Evolutionary conservation across 345 rosid species (phyloP).

Genomic region (Hirschfeldia incana): DNA sequence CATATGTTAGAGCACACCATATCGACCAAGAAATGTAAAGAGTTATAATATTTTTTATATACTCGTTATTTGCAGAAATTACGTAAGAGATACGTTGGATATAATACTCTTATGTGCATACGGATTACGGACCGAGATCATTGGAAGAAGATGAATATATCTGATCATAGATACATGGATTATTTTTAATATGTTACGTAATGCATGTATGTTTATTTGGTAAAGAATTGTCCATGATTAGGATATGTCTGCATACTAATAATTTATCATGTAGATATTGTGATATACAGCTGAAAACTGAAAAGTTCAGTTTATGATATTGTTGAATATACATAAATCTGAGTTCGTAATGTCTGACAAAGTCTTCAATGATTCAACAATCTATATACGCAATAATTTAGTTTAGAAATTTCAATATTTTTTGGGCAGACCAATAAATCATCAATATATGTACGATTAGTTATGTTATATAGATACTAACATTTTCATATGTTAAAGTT

Average conservation of each 20-base stretch:
- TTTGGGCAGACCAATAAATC: not conserved
- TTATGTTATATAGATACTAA: not conserved
- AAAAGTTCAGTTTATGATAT: slow-evolving; percentile 6
- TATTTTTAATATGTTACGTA: not conserved
- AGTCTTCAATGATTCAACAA: not conserved
- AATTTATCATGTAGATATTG: not conserved
- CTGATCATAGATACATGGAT: not conserved
- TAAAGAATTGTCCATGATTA: slow-evolving; percentile 7
- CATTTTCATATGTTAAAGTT: not conserved
- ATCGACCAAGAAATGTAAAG: not conserved
- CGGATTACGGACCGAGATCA: not conserved
- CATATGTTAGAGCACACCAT: not conserved
- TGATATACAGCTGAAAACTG: not conserved
- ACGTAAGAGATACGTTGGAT: not conserved
- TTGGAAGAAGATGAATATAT: not conserved
- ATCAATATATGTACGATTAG: not conserved
- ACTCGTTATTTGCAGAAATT: not conserved
- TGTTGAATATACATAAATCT: slow-evolving; percentile 6
- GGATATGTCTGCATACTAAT: not conserved
- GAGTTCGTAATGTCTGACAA: not conserved
- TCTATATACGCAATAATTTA: not conserved
- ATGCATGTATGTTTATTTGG: not conserved
- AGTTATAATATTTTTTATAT: not conserved
- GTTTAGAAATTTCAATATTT: not conserved
- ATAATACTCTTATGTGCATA: not conserved